Percentiles rank a stretch among this genome's conserved stretches.
Conservation (phyloP, 164 flowering plant genomes). For the Dillenia suffruticosa region DNA sequence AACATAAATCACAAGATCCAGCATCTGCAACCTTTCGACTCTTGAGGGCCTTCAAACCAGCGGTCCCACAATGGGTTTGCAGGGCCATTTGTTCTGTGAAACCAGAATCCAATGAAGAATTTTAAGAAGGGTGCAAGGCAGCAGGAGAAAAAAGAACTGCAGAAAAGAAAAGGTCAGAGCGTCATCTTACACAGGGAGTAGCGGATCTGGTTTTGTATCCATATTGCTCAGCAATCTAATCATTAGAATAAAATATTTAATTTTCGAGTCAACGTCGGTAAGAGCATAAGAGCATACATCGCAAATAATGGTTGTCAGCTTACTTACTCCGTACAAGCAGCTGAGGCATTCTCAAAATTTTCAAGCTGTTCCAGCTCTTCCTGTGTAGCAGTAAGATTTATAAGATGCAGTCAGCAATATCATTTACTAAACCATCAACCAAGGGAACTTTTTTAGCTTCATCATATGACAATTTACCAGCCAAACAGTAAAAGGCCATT, state of each 20-base stretch:
- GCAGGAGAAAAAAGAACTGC: not conserved
- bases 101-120: not conserved
- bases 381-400: constrained; percentile 23
- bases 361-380: constrained; percentile 81
- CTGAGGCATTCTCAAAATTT: constrained; percentile 59
- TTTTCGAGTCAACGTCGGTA: not conserved
- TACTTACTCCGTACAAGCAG: constrained; percentile 75
- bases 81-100: constrained; percentile 60
- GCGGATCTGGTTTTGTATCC: constrained; percentile 63
- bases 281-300: not conserved
- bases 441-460: not conserved
- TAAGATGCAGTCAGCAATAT: not conserved
- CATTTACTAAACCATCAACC: not conserved
- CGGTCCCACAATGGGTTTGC: constrained; percentile 62
- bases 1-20: constrained; percentile 42
- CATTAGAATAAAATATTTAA: not conserved
- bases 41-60: constrained; percentile 74
- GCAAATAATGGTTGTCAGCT: not conserved
- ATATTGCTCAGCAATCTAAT: constrained; percentile 44
- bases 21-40: constrained; percentile 63
- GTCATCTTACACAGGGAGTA: constrained; percentile 56
- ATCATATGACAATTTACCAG: too few species aligned
- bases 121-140: not conserved
- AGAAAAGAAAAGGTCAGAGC: not conserved
- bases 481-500: not conserved